Evolutionary conservation across 2,329 filamentous ascomycete genomes (phyloP).

Genomic region (Aspergillus felis): DNA sequence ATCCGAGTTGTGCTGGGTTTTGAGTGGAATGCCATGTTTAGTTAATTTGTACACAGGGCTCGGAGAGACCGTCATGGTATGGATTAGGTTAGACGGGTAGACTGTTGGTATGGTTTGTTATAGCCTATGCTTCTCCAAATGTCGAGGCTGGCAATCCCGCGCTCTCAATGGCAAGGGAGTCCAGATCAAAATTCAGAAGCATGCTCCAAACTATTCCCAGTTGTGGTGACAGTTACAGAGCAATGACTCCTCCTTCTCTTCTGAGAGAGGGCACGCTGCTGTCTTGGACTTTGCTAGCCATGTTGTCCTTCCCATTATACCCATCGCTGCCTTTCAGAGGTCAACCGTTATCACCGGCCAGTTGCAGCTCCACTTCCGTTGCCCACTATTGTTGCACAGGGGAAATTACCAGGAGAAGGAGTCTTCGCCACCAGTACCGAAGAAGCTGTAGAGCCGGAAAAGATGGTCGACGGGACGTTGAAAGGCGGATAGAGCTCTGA

Average conservation of each 20-base stretch:
- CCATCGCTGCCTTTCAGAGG: neutral
- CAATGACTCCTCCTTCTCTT: neutral
- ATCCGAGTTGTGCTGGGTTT: neutral
- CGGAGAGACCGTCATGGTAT: neutral
- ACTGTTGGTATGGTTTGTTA: neutral
- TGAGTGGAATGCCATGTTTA: neutral
- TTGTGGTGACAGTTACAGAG: neutral
- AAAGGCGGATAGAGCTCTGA: neutral
- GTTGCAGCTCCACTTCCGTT: conserved; percentile 9
- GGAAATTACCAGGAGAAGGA: neutral
- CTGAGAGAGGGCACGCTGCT: conserved; percentile 14
- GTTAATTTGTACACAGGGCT: neutral
- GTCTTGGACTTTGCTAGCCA: conserved; percentile 13
- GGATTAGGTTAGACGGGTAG: neutral
- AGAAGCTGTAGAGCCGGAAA: neutral
- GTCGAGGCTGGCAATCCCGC: neutral
- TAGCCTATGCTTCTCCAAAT: neutral
- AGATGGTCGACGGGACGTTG: neutral
- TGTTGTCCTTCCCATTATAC: conserved; percentile 4
- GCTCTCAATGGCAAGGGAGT: neutral
- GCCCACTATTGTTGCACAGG: conserved; percentile 6
- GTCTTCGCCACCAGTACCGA: neutral
- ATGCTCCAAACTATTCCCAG: neutral
- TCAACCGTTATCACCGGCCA: conserved; percentile 11
- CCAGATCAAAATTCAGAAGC: neutral